Base-by-base conservation (phyloP, 2,329 filamentous ascomycete species). In the Lizonia empirigonia region DNA sequence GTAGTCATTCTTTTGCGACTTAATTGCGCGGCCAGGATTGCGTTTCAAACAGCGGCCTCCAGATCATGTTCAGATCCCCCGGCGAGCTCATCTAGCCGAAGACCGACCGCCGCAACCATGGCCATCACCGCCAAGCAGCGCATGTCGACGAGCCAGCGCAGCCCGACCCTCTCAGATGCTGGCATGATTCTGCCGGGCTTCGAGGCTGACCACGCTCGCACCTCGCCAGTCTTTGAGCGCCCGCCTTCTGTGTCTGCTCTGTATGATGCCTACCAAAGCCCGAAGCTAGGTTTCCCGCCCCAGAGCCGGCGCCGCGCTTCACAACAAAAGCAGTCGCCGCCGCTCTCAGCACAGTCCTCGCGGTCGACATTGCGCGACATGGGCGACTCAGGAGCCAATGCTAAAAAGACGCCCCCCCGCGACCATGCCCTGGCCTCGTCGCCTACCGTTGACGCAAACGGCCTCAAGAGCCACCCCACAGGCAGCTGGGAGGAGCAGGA, bases 151-250 rank as follows among this genome's bases (percentile, higher is more conserved):
- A 52, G 49, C 42, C 49, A 52, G 27, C 49, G 49, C 37, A 52
- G 49, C 42, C 92, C 92, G 37, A 96, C 92, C 2, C 78, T 97
- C 65, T 95, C 91, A 48, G 95, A 96, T 73, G 91, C 91, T 44
- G 92, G 96, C 72, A 92, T 96, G 90, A 96, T 97, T 65, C 78
- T 97, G 44, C 92, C 92, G 54, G 86, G 88, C 45, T 57, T 57
- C 44, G 59, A 65, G 32, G 34, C 55, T 37, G 50, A 55, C 41
- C 55, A 58, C 38, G 51, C 60, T 34, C 72, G 71, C 82, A 67
- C 78, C 80, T 69, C 76, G 80, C 76, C 81, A 50, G 79, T 80
- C 53, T 78, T 81, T 18, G 62, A 64, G 50, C 75, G 76, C 29
- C 70, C 79, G 27, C 77, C 77, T 18, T 75, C 76, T 59, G 72